phyloP scores from a whole-genome alignment of 164 flowering plant species.

The Platanus orientalis region DNA sequence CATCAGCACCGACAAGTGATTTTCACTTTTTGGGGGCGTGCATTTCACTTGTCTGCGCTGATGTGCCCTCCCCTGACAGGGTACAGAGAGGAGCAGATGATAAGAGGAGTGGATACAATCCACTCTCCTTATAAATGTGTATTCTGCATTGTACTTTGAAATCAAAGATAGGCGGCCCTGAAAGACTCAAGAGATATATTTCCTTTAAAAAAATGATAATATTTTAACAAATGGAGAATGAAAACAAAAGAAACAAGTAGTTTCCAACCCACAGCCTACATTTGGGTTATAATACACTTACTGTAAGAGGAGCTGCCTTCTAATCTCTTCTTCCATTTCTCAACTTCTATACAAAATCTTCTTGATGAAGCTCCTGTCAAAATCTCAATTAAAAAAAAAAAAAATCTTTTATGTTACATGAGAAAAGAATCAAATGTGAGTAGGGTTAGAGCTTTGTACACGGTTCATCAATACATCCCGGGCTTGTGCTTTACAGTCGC shows the following conservation, averaged over 20 bases:
- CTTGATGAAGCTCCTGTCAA: slow-evolving; percentile 20
- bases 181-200: background rate
- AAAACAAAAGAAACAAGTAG: background rate
- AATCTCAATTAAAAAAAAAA: slow-evolving; percentile 14
- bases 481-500: slow-evolving; percentile 17
- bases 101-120: no score
- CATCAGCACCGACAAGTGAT: no score
- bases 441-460: slow-evolving; percentile 58
- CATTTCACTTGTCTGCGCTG: no score
- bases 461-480: slow-evolving; percentile 25
- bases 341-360: slow-evolving; percentile 39
- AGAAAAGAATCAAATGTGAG: slow-evolving; percentile 33
- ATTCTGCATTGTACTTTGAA: background rate
- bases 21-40: no score
- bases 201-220: background rate
- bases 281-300: slow-evolving; percentile 25
- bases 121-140: no score
- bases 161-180: background rate
- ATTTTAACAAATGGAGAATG: background rate
- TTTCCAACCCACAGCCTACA: background rate
- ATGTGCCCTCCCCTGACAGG: no score
- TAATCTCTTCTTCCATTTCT: slow-evolving; percentile 25
- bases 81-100: no score
- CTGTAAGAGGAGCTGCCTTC: slow-evolving; percentile 18
- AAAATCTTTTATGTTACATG: slow-evolving; percentile 32